These are phyloP conservation scores for Penicillium cinerascens DNA, from an alignment of 495 filamentous ascomycete species.

Conservation along the genomic window DNA sequence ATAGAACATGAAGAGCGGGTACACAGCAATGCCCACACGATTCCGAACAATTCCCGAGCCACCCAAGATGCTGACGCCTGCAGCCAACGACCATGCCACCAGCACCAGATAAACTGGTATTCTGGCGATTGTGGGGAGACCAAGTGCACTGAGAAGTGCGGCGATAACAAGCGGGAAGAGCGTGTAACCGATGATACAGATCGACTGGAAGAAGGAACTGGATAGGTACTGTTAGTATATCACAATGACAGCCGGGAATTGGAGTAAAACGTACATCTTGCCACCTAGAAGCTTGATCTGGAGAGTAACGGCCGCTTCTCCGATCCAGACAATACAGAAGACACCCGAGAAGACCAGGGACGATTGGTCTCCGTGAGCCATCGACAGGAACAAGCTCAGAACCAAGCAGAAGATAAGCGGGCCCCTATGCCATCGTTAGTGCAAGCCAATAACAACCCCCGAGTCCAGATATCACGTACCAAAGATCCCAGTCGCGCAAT, in stretches of 20 bases:
- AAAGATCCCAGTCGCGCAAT: slow-evolving; percentile 93
- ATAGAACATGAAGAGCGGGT: slow-evolving; percentile 95
- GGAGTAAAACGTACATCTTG: slow-evolving; percentile 77
- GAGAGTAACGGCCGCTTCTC: slow-evolving; percentile 93
- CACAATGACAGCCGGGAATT: neutral
- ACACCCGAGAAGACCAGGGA: slow-evolving; percentile 90
- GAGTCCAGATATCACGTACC: slow-evolving; percentile 45
- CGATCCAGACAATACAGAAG: slow-evolving; percentile 95
- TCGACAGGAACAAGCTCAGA: slow-evolving; percentile 79
- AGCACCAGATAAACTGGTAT: slow-evolving; percentile 88
- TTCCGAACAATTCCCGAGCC: slow-evolving; percentile 94
- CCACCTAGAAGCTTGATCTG: slow-evolving; percentile 97
- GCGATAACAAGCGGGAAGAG: slow-evolving; percentile 98
- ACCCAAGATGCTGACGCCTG: slow-evolving; percentile 91
- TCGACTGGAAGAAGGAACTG: slow-evolving; percentile 94
- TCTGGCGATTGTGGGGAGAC: slow-evolving; percentile 69
- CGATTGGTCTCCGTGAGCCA: slow-evolving; percentile 73
- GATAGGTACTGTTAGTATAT: slow-evolving; percentile 22
- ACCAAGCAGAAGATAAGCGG: slow-evolving; percentile 89
- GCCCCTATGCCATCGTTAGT: slow-evolving; percentile 49
- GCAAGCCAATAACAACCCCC: neutral
- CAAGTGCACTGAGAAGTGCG: slow-evolving; percentile 77
- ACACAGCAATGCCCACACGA: slow-evolving; percentile 91
- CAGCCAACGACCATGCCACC: slow-evolving; percentile 87
- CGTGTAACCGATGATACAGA: slow-evolving; percentile 98